phyloP scores from a whole-genome alignment of 2,329 filamentous ascomycete species.

The Chaetothyriales sp. region DNA sequence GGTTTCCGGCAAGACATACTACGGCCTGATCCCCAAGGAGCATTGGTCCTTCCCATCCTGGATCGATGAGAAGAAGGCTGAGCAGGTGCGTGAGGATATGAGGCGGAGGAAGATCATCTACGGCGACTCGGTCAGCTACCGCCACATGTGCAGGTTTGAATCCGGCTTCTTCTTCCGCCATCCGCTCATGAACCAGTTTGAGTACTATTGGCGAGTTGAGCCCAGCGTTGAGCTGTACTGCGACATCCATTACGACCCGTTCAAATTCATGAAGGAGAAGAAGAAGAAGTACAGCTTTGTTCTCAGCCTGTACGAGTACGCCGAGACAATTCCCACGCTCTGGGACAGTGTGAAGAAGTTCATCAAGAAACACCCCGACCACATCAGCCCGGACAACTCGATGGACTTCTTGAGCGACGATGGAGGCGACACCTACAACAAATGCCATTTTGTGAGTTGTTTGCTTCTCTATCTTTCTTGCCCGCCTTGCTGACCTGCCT shows the following conservation, averaged over 20 bases:
- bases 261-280: conserved; percentile 90
- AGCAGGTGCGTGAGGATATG: conserved; percentile 88
- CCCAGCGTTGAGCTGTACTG: conserved; percentile 93
- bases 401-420: conserved; percentile 89
- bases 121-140: conserved; percentile 89
- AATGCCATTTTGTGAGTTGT: conserved; percentile 79
- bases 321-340: conserved; percentile 87
- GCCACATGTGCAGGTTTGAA: conserved; percentile 99
- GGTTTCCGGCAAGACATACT: conserved; percentile 84
- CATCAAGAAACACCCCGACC: conserved; percentile 77
- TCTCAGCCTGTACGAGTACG: conserved; percentile 88
- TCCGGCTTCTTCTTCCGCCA: conserved; percentile 99
- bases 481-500: conserved; percentile 4
- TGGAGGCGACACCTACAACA: conserved; percentile 81
- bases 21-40: conserved; percentile 75
- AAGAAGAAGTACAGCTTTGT: conserved; percentile 98
- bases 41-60: conserved; percentile 96
- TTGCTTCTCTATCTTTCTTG: neutral
- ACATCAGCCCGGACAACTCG: conserved; percentile 70
- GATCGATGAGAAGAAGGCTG: conserved; percentile 90
- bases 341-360: conserved; percentile 96
- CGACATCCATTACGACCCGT: conserved; percentile 89
- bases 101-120: conserved; percentile 91
- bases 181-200: conserved; percentile 82
- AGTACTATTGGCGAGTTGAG: conserved; percentile 99